These are phyloP conservation scores for Neonectria faginata DNA, from an alignment of 2,329 filamentous ascomycete genomes.

Conservation along the genomic window DNA sequence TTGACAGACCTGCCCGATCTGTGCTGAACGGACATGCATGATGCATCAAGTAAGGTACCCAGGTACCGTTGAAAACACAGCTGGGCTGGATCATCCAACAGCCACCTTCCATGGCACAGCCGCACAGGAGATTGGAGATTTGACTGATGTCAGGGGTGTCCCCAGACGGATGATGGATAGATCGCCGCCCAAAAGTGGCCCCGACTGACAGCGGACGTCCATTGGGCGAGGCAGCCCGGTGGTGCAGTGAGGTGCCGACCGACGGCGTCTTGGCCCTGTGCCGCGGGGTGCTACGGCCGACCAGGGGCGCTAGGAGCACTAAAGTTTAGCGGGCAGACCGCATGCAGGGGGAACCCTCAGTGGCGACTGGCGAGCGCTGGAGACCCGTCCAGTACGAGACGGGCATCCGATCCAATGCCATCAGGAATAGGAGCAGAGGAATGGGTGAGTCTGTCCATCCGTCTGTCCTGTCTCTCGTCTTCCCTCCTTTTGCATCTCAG, in stretches of 20 bases:
- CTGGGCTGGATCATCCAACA: constrained; percentile 13
- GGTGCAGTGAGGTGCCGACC: neutral
- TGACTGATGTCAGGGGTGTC: constrained; percentile 14
- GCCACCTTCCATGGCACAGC: neutral
- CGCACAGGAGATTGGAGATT: constrained; percentile 18
- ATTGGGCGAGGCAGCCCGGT: neutral
- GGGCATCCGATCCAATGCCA: constrained; percentile 1
- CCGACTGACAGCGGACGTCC: neutral
- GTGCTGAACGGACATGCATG: neutral
- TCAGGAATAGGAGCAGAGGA: constrained; percentile 19
- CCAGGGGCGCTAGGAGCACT: constrained; percentile 34
- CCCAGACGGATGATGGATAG: constrained; percentile 6
- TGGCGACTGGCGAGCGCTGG: constrained; percentile 12
- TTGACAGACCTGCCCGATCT: neutral
- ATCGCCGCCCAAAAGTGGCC: constrained; percentile 1
- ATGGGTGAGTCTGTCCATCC: neutral
- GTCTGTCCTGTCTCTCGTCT: neutral
- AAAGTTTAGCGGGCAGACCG: constrained; percentile 42
- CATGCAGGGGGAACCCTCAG: constrained; percentile 42
- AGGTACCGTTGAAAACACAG: constrained; percentile 21
- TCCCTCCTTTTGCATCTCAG: constrained; percentile 17
- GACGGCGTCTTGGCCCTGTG: neutral
- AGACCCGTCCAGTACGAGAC: too few species aligned
- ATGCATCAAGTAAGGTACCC: constrained; percentile 8
- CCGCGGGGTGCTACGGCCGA: constrained; percentile 38